A percentile compares a stretch with the other conserved stretches of the same genome.
phyloP scores from a whole-genome alignment of 768 basidiomycete genomes.

The Boletus reticuloceps region DNA sequence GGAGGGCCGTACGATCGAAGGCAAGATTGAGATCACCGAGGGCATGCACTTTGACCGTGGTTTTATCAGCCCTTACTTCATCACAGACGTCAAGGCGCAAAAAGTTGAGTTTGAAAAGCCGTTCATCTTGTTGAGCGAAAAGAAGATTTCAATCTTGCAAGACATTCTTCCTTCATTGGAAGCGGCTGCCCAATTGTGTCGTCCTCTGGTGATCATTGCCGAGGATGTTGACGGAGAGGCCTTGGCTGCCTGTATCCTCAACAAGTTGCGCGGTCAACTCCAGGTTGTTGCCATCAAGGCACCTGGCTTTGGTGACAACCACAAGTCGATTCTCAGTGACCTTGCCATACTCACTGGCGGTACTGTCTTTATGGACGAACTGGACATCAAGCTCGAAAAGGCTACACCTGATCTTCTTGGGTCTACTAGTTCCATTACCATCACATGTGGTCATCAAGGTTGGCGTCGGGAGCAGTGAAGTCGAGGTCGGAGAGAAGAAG shows the following conservation, averaged over 20 bases:
- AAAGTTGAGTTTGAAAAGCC: conserved; percentile 98
- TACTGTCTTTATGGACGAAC: conserved; percentile 94
- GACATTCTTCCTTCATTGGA: conserved; percentile 95
- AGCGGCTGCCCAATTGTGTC: conserved; percentile 72
- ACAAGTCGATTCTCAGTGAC: conserved; percentile 96
- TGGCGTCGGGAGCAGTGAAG: conserved; percentile 80
- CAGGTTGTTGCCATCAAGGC: conserved; percentile 95
- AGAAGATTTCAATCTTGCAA: conserved; percentile 94
- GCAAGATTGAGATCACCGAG: conserved; percentile 99
- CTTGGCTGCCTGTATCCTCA: conserved; percentile 95
- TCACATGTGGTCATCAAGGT: conserved; percentile 99
- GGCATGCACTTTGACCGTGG: conserved; percentile 99
- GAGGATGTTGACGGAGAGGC: conserved; percentile 99
- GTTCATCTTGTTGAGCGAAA: conserved; percentile 88
- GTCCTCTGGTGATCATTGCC: conserved; percentile 93
- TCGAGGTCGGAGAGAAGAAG: conserved; percentile 99
- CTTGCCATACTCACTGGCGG: conserved; percentile 97
- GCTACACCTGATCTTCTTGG: conserved; percentile 81
- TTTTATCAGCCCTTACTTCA: conserved; percentile 96
- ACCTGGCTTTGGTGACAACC: conserved; percentile 98
- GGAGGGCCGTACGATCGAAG: conserved; percentile 96
- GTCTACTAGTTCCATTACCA: conserved; percentile 83
- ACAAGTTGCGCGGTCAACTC: conserved; percentile 98
- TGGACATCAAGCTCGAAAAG: conserved; percentile 73
- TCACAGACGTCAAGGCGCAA: conserved; percentile 96